Evolutionary conservation across 1,139 yeast species (phyloP).

Genomic region (Yamadazyma sp.): DNA sequence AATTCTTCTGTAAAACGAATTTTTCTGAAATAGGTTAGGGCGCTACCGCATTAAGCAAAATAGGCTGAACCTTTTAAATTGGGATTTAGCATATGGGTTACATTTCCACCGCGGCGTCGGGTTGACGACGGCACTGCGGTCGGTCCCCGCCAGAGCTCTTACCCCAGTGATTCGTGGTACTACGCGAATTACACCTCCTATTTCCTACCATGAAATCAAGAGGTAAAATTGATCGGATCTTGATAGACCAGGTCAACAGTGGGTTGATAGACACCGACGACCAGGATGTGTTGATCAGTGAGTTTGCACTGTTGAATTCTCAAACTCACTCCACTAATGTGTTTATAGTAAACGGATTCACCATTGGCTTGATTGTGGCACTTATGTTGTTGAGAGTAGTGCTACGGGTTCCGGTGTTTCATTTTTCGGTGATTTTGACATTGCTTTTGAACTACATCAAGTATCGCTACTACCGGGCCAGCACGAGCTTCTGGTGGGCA

Average conservation of each 20-base stretch:
- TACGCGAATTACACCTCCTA: neutral
- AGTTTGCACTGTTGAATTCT: conserved; percentile 12
- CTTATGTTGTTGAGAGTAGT: conserved; percentile 3
- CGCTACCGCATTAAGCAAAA: conserved; percentile 1
- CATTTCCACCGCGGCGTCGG: too few species aligned
- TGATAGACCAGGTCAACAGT: conserved; percentile 9
- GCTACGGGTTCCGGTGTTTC: neutral
- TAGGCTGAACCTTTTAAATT: neutral
- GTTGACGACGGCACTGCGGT: too few species aligned
- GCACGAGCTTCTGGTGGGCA: neutral
- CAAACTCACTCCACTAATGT: conserved; percentile 8
- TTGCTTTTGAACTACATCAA: conserved; percentile 2
- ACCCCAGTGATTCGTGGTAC: neutral
- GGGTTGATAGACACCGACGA: conserved; percentile 22
- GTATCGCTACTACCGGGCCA: neutral
- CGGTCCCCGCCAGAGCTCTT: neutral
- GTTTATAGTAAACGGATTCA: conserved; percentile 9
- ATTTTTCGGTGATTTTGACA: neutral
- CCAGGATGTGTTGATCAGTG: conserved; percentile 19
- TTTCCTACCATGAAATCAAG: neutral
- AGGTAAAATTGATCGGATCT: conserved; percentile 1
- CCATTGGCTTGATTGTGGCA: conserved; percentile 7
- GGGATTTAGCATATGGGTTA: too few species aligned
- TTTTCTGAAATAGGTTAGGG: conserved; percentile 1
- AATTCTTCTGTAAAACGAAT: conserved; percentile 3